Conservation (phyloP, 305 asterid species). For the Fraxinus ornus region DNA sequence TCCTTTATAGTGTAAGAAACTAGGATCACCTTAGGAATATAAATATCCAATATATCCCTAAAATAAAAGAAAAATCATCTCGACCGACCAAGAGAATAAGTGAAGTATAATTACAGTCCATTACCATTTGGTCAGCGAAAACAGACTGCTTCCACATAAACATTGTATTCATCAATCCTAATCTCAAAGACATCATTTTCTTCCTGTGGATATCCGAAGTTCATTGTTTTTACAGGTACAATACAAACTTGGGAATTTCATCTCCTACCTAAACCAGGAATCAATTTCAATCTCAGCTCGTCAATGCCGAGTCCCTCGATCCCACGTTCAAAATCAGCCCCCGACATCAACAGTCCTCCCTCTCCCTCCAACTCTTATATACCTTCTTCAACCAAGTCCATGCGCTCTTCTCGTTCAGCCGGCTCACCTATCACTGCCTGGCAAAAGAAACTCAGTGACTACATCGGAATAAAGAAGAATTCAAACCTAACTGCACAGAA, state of each 20-base stretch:
- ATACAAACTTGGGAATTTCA: neutral
- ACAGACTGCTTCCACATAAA: slow-evolving; percentile 16
- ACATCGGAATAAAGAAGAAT: slow-evolving; percentile 35
- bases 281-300: slow-evolving; percentile 15
- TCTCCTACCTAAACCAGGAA: neutral
- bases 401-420: slow-evolving; percentile 40
- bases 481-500: slow-evolving; percentile 39
- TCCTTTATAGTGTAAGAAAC: neutral
- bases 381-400: slow-evolving; percentile 28
- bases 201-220: slow-evolving; percentile 3
- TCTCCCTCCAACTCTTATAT: slow-evolving; percentile 37
- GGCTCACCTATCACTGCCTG: slow-evolving; percentile 42
- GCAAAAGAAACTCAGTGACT: slow-evolving; percentile 38
- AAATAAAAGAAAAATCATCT: neutral
- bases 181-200: neutral
- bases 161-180: neutral
- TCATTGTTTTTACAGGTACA: neutral
- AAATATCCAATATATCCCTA: neutral
- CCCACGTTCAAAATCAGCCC: slow-evolving; percentile 62
- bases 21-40: neutral
- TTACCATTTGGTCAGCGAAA: neutral
- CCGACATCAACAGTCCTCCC: slow-evolving; percentile 39
- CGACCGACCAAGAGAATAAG: neutral
- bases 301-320: slow-evolving; percentile 64
- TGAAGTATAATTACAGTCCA: neutral